Conservation (phyloP, 768 basidiomycete genomes). For the Termitomyces sp. region DNA sequence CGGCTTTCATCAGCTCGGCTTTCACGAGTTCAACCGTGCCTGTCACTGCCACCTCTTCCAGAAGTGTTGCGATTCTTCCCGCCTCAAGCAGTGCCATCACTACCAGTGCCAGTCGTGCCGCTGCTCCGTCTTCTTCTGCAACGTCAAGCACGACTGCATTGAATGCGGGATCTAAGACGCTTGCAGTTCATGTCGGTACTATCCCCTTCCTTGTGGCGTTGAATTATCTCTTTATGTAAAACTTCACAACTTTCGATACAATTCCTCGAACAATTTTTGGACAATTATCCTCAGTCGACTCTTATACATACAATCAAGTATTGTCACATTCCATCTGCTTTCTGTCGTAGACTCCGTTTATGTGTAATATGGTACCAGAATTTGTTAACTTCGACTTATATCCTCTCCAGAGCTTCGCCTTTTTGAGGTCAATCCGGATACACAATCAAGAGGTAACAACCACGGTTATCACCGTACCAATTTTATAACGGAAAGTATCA, state of each 20-base stretch:
- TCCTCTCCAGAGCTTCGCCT: too few species aligned
- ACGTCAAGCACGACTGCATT: neutral
- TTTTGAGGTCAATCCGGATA: too few species aligned
- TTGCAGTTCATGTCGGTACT: slow-evolving; percentile 19
- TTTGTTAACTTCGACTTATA: too few species aligned
- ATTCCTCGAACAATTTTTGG: neutral
- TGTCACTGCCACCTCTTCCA: neutral
- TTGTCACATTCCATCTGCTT: neutral
- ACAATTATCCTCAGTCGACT: neutral
- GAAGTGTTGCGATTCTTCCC: neutral
- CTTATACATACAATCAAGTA: neutral
- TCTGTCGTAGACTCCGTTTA: too few species aligned
- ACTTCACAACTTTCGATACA: neutral
- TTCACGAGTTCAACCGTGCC: neutral
- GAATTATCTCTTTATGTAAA: slow-evolving; percentile 12
- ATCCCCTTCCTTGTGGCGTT: slow-evolving; percentile 23
- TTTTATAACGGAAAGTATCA: neutral
- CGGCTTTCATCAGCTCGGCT: neutral
- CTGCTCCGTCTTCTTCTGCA: neutral
- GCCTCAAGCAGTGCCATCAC: neutral
- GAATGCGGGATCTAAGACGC: slow-evolving; percentile 2
- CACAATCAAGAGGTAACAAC: too few species aligned
- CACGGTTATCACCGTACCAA: too few species aligned
- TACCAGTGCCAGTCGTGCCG: neutral
- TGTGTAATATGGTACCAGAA: too few species aligned